phyloP scores from a whole-genome alignment of 768 basidiomycete species.

The Melanogaster broomeanus region DNA sequence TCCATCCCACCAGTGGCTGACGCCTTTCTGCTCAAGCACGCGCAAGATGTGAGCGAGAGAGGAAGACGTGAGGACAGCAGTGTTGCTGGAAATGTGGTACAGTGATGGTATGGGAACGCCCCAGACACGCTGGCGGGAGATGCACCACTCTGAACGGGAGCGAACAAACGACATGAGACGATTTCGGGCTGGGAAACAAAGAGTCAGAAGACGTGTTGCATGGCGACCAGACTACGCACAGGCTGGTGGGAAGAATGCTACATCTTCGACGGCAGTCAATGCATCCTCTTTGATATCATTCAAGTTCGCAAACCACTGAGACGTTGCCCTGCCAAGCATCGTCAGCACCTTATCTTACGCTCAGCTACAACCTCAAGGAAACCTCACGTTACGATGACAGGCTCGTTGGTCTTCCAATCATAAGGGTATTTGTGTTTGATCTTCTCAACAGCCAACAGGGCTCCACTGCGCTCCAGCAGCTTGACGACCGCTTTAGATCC shows the following conservation, averaged over 20 bases:
- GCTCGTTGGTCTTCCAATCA: constrained; percentile 94
- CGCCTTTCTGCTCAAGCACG: constrained; percentile 72
- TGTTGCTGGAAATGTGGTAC: constrained; percentile 61
- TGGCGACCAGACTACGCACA: constrained; percentile 50
- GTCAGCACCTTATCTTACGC: neutral
- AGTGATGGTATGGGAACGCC: constrained; percentile 95
- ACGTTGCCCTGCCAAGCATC: constrained; percentile 65
- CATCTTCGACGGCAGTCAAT: constrained; percentile 62
- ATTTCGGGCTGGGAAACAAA: constrained; percentile 60
- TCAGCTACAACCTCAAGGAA: neutral
- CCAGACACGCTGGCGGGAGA: constrained; percentile 97
- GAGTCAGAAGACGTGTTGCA: neutral
- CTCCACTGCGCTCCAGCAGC: constrained; percentile 52
- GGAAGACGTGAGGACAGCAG: constrained; percentile 61
- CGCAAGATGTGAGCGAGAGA: constrained; percentile 75
- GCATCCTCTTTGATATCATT: constrained; percentile 81
- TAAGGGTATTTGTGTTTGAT: constrained; percentile 92
- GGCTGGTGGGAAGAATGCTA: constrained; percentile 72
- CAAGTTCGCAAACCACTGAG: constrained; percentile 97
- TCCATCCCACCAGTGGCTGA: constrained; percentile 91
- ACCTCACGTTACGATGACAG: constrained; percentile 84
- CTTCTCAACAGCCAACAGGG: constrained; percentile 64
- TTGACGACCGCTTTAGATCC: constrained; percentile 70
- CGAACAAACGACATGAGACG: constrained; percentile 86
- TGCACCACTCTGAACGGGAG: constrained; percentile 97